Base-by-base conservation (phyloP, 1,139 yeast genomes). In the Candida sojae region DNA sequence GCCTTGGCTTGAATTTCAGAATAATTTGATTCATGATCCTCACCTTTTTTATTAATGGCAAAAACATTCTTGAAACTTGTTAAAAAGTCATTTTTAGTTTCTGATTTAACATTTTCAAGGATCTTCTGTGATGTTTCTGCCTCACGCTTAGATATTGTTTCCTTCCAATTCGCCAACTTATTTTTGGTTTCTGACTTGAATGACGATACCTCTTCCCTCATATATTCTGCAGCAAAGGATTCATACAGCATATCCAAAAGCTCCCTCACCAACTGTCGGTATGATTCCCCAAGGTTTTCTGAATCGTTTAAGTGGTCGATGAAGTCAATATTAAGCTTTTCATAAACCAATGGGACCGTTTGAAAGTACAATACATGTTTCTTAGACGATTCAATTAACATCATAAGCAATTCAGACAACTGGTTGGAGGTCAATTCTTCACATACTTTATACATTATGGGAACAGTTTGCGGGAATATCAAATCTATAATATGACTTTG, bases 61-160 rank as follows among this genome's bases (percentile, higher is more conserved):
- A 80, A 71, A 61, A 86, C 84, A 56, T 83, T 85, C 29, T 83
- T 80, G 63, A 86, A 86, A 57, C 84, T 80, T 35, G 83, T 69
- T 47, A 83, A 67, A 50, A 75, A 74, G 53, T 75, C 80, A 53
- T 67, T 72, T 45, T 75, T 75, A 1, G 77, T 61, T 54, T 74
- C 79, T 6, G 67, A 63, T 52, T 66, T 68, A 11, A 75, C 79
- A 44, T 70, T 71, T 51, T 70, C 68, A 45, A 71, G 60, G 39
- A 75, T 74, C 46, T 58, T 70, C 50, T 70, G 69, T 0, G 72
- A 61, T 0, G 78, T 73, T 53, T 73, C 77, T 36, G 67, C 69
- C 53, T 75, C 80, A 50, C 75, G 58, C 49, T 67, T 64, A 10
- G 68, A 65, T 1, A 73, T 59, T 2, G 62, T 55, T 11, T 60